Base-by-base conservation (phyloP, 2,329 filamentous ascomycete species). In the Aspergillus ochraceoroseus region DNA sequence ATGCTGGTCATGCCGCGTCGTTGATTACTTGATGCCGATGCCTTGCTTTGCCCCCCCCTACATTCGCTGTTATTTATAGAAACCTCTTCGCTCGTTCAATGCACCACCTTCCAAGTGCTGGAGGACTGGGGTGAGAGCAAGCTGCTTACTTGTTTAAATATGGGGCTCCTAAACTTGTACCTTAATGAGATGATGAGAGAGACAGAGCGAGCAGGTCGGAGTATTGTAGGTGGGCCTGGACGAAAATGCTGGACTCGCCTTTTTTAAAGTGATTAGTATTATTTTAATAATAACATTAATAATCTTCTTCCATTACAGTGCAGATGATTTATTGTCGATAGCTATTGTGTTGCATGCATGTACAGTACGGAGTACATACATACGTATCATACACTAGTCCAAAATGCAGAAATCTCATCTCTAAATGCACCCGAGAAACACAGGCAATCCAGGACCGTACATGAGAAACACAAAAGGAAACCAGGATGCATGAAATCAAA, bases 1-100 rank as follows among this genome's bases (percentile, higher is more conserved):
- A 49, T 62, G 59, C 61, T 61, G 60, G 58, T 61, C 58, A 60
- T 55, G 44, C 55, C 57, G 54, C 50, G 48, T 54, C 52, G 46
- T 44, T 44, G 37, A 36, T 46, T 36, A 41, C 35, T 23, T 23
- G 32, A 43, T 47, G 47, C 26, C 47, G 38, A 38, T 39, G 13
- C 26, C 12, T 39, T 15, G 30, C 32, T 19, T 39, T 43, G 31
- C 36, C 32, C 40, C 28, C 25, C 39, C 37, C 41, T 39, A n/a
- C n/a, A n/a, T 47, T 48, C 44, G 22, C 41, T 50, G 35, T 44
- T 43, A 42, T 35, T 26, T 46, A 47, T 42, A 46, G 36, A 47
- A 26, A 41, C 42, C 25, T 15, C 41, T 35, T 29, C 38, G 43
- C 36, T 47, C 36, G 42, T 34, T 44, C 39, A 39, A 22, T 34